Base-by-base conservation (phyloP, 176 grass and related monocot genomes). In the Rhynchospora breviuscula region DNA sequence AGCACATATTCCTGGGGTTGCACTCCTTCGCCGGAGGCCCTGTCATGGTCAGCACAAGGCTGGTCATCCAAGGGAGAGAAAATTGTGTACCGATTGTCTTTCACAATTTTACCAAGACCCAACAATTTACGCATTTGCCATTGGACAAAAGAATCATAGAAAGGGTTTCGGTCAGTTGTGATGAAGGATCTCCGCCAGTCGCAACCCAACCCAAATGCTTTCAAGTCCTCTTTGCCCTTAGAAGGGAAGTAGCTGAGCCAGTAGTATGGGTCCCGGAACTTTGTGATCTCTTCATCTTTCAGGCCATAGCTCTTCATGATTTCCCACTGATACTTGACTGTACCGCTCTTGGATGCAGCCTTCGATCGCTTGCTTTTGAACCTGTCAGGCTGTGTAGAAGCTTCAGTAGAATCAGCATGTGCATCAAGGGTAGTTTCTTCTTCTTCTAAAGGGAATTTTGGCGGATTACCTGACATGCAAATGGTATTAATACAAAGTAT, bases 51-150 rank as follows among this genome's bases (percentile, higher is more conserved):
- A 67, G 88, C 90, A 79, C 93, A 96, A 74, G 93, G 93, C 81
- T 96, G 93, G 15, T 89, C 87, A 80, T 93, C 93, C 80, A 96
- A 87, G 6, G 93, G 93, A 84, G 93, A 96, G 84, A 85, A 92
- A 31, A 96, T 91, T 2, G 87, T 85, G 63, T 96, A 93, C 63
- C 90, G 83, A 84, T 83, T 89, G 70, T 92, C 93, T 63, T 96
- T 96, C 29, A 96, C 91, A 73, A 96, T 78, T 54, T 91, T 96
- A 13, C 87, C 90, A 76, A 91, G 48, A 56, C 72, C 67, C 81
- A 86, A 93, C 58, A 96, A 60, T 62, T 96, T 96, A 26, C 73
- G 87, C 91, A 96, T 96, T 60, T 96, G 89, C 93, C 91, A 96
- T 33, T 47, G 80, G 43, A 96, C 93, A 91, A 96, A 96, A 35